These are phyloP conservation scores for Pisolithus marmoratus DNA, from an alignment of 768 basidiomycete genomes.

Conservation along the genomic window DNA sequence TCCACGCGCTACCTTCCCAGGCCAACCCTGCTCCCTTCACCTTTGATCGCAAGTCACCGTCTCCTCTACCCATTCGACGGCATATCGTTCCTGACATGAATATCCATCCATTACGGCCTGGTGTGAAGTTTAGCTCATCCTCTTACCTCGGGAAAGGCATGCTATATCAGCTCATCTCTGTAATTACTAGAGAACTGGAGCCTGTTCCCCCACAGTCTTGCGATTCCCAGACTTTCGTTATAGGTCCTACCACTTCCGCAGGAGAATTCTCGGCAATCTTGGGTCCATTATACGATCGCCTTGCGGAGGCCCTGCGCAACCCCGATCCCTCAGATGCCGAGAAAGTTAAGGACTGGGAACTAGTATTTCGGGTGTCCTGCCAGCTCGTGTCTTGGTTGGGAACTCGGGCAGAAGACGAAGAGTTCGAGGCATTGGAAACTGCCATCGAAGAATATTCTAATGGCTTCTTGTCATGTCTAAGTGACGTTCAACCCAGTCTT, in stretches of 20 bases:
- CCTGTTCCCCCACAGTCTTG: conserved; percentile 25
- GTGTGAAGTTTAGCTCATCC: conserved; percentile 42
- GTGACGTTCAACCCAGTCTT: conserved; percentile 27
- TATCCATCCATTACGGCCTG: conserved; percentile 44
- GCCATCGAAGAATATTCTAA: conserved; percentile 33
- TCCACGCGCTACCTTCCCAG: conserved; percentile 9
- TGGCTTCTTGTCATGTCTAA: conserved; percentile 34
- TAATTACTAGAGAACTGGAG: conserved; percentile 26
- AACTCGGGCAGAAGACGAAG: conserved; percentile 29
- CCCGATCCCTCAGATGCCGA: conserved; percentile 20
- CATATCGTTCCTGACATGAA: conserved; percentile 44
- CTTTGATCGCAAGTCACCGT: conserved; percentile 10
- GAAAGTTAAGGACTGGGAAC: conserved; percentile 34
- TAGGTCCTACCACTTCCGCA: conserved; percentile 39
- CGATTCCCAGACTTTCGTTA: conserved; percentile 34
- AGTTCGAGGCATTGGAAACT: conserved; percentile 23
- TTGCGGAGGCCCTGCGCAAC: conserved; percentile 34
- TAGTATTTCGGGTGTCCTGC: conserved; percentile 34
- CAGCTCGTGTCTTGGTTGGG: conserved; percentile 45
- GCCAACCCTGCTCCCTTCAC: conserved; percentile 11
- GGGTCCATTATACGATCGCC: conserved; percentile 41
- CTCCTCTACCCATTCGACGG: conserved; percentile 4
- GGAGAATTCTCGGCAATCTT: conserved; percentile 41
- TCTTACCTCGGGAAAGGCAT: conserved; percentile 59
- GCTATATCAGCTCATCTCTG: conserved; percentile 50